Evolutionary conservation across 495 filamentous ascomycete genomes (phyloP).

Genomic region (Neurospora discreta): DNA sequence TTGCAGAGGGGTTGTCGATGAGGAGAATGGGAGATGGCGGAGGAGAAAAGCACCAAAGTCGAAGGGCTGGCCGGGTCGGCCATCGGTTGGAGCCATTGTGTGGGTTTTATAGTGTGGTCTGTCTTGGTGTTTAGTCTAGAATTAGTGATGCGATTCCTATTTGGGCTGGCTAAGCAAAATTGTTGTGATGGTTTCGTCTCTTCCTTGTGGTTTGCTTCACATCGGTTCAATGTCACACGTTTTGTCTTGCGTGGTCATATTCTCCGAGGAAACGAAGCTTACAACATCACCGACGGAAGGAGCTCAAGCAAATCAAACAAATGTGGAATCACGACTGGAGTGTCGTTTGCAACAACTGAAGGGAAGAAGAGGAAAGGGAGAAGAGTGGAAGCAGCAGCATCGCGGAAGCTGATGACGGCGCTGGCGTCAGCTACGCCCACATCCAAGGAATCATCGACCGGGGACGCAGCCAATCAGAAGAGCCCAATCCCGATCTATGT

Average conservation of each 20-base stretch:
- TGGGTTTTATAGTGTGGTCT: background rate
- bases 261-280: background rate
- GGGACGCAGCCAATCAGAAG: background rate
- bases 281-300: background rate
- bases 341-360: background rate
- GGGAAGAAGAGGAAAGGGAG: background rate
- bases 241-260: background rate
- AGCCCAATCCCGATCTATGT: background rate
- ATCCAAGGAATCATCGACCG: background rate
- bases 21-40: constrained; percentile 43
- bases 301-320: background rate
- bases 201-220: background rate
- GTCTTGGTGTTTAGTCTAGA: background rate
- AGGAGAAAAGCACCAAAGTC: constrained; percentile 14
- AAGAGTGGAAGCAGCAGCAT: background rate
- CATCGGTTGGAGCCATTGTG: background rate
- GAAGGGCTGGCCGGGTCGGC: background rate
- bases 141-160: background rate
- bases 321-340: background rate
- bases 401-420: background rate
- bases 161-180: background rate
- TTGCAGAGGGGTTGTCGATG: constrained; percentile 55
- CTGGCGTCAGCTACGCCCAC: background rate
- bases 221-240: background rate
- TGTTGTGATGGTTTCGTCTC: background rate